Evolutionary conservation across 306 rosid species (phyloP).

Genomic region (Amphicarpaea edgeworthii): DNA sequence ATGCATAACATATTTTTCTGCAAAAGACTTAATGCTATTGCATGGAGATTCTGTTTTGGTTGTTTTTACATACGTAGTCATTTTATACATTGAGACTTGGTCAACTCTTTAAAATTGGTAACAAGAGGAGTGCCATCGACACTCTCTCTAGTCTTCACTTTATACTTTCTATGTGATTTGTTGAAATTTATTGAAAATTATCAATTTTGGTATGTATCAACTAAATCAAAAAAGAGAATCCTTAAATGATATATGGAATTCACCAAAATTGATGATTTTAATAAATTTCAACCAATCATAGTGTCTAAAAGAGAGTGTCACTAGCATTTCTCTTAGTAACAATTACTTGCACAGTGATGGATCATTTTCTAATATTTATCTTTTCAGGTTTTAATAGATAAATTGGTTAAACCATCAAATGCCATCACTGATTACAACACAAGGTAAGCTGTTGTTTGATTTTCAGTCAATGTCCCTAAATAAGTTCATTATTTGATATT

Average conservation of each 20-base stretch:
- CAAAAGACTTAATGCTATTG: neutral
- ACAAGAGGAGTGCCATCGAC: too few relatives aligned
- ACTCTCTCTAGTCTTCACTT: too few relatives aligned
- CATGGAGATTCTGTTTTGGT: slow-evolving; percentile 21
- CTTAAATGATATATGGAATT: too few relatives aligned
- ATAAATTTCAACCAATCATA: too few relatives aligned
- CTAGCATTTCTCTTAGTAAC: too few relatives aligned
- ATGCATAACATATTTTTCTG: neutral
- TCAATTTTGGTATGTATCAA: too few relatives aligned
- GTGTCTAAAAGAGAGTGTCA: too few relatives aligned
- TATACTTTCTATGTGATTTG: too few relatives aligned
- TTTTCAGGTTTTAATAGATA: slow-evolving; percentile 86
- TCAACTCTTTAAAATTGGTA: slow-evolving; percentile 21
- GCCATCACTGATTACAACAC: slow-evolving; percentile 84
- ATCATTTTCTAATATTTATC: slow-evolving; percentile 10
- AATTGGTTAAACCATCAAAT: slow-evolving; percentile 91
- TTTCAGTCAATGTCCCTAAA: neutral
- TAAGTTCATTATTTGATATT: slow-evolving; percentile 14
- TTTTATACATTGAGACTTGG: slow-evolving; percentile 14
- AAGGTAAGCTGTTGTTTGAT: slow-evolving; percentile 60
- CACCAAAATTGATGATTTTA: too few relatives aligned
- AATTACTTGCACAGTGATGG: slow-evolving; percentile 7
- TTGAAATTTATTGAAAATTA: too few relatives aligned
- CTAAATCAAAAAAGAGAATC: too few relatives aligned
- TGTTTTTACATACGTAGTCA: slow-evolving; percentile 1